Evolutionary conservation across 495 filamentous ascomycete genomes (phyloP), one percentile per base, ranked within the genome.

Genomic region (Penicillium simplicissimum): DNA sequence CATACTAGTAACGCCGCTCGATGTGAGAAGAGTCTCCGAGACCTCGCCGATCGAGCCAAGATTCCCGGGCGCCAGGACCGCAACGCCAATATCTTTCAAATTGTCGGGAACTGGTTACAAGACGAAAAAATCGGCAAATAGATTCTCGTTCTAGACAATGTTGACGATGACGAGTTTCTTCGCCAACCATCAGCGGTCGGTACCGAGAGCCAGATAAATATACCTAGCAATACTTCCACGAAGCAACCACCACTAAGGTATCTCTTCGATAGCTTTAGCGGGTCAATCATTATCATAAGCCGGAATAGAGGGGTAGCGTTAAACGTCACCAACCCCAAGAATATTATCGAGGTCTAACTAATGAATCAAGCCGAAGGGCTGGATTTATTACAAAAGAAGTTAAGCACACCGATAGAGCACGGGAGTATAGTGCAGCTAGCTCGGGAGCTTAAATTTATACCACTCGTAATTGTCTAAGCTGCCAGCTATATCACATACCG

Each of bases 381-480:
- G 34, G 25, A 42, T 42, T 71, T 82, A 15, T 62, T 82, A 47
- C 57, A 73, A 55, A 81, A 68, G 36, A 82, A 79, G 61, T 6
- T 34, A 1, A 3, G 8, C 67, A 79, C 4, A 49, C 47, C 47
- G 9, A 58, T 59, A 25, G 35, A 59, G 33, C n/a, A n/a, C n/a
- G n/a, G n/a, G n/a, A n/a, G n/a, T n/a, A n/a, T n/a, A 14, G 3
- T 23, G 14, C 43, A 71, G 25, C 73, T 82, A 1, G 64, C 72
- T n/a, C 55, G 57, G 23, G 69, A 65, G n/a, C 74, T 84, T 2
- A 79, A 81, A 9, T 72, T 59, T 51, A 72, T 85, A 54, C 79
- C 82, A 15, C 75, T 84, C 8, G 80, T 80, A 2, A 82, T 84
- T 28, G 70, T 68, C 10, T 79, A 85, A 65, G 80, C 79, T 3